These are phyloP conservation scores for Tolypocladium inflatum DNA, from an alignment of 2,329 filamentous ascomycete genomes.

Conservation along the genomic window DNA sequence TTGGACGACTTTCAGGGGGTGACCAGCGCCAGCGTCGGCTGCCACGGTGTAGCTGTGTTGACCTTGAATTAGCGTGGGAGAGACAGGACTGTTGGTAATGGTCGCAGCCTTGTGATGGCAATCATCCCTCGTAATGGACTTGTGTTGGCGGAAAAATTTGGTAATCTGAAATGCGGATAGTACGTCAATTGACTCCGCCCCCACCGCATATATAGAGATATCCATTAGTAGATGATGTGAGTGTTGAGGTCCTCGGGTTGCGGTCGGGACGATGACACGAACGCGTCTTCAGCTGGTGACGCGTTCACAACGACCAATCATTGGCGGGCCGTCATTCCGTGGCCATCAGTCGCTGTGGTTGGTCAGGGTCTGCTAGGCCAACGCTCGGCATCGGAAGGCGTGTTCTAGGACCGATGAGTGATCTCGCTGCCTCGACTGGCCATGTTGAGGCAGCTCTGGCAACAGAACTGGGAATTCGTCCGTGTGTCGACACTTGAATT, in stretches of 20 bases:
- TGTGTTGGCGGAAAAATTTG: conserved; percentile 4
- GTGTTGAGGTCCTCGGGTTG: background rate
- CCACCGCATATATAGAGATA: conserved; percentile 3
- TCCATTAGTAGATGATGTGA: conserved; percentile 1
- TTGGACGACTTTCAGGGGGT: conserved; percentile 6
- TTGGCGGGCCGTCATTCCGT: background rate
- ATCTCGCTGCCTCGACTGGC: too few species aligned
- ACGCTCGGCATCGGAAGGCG: too few species aligned
- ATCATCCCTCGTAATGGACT: conserved; percentile 2
- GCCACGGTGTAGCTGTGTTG: conserved; percentile 10
- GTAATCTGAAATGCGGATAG: conserved; percentile 5
- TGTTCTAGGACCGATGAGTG: too few species aligned
- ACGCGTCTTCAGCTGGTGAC: background rate
- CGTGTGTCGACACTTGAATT: too few species aligned
- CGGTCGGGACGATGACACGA: background rate
- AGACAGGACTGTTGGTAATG: conserved; percentile 4
- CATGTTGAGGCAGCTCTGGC: too few species aligned
- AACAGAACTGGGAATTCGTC: too few species aligned
- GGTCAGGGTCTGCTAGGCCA: too few species aligned
- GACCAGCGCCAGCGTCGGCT: background rate
- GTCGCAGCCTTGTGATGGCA: conserved; percentile 5
- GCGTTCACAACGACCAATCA: background rate
- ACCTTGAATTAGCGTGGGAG: conserved; percentile 9
- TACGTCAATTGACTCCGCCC: conserved; percentile 2
- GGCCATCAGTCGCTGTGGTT: background rate